These are phyloP conservation scores for Lolium multiflorum DNA, from an alignment of 176 grass and related monocot genomes.

Conservation along the genomic window DNA sequence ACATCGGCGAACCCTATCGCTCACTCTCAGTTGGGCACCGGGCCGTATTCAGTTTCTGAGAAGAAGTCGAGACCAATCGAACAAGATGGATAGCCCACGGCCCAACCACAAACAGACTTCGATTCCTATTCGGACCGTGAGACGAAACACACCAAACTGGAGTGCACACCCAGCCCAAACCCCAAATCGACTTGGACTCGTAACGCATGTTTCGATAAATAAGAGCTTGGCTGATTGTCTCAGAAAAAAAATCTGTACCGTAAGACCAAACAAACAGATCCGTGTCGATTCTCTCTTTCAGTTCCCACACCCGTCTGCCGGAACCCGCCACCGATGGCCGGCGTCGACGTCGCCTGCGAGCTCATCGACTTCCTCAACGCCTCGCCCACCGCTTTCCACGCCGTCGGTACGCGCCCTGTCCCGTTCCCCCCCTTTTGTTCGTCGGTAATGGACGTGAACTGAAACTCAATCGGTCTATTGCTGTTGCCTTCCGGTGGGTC, in stretches of 20 bases:
- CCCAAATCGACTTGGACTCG: too few relatives aligned
- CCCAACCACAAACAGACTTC: background rate
- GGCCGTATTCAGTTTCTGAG: background rate
- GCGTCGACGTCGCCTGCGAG: constrained; percentile 30
- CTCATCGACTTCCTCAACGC: constrained; percentile 49
- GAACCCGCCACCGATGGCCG: constrained; percentile 33
- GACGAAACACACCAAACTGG: too few relatives aligned
- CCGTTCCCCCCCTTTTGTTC: background rate
- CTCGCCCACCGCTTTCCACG: constrained; percentile 44
- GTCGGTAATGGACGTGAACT: background rate
- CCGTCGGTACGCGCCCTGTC: constrained; percentile 42
- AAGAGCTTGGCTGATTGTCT: too few relatives aligned
- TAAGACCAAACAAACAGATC: too few relatives aligned
- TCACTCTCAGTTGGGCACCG: background rate
- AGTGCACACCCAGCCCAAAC: too few relatives aligned
- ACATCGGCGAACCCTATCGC: background rate
- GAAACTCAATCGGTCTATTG: constrained; percentile 15
- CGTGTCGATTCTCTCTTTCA: too few relatives aligned
- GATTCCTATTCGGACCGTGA: background rate
- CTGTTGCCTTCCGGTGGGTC: background rate
- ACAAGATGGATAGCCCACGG: background rate
- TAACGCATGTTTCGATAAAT: too few relatives aligned
- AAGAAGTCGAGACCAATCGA: background rate
- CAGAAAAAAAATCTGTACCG: too few relatives aligned
- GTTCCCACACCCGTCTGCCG: background rate